phyloP scores from a whole-genome alignment of 2,329 filamentous ascomycete species.

The Cladosporium austrohemisphaericum region DNA sequence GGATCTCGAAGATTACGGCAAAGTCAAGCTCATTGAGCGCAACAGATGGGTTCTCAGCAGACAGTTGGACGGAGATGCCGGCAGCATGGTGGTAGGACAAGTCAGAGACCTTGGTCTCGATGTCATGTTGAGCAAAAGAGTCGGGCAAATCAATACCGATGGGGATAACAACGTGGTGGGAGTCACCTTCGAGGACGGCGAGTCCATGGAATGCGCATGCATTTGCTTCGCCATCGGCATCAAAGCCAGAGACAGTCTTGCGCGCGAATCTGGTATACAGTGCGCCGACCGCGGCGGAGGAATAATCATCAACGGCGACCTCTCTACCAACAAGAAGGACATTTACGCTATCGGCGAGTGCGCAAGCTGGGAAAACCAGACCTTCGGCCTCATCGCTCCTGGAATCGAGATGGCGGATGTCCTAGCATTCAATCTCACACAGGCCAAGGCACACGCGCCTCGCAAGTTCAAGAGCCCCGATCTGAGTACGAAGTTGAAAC shows the following conservation, averaged over 20 bases:
- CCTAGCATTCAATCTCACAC: conserved; percentile 84
- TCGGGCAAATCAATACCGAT: conserved; percentile 67
- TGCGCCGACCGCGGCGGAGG: conserved; percentile 71
- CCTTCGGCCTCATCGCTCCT: conserved; percentile 83
- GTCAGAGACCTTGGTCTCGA: conserved; percentile 75
- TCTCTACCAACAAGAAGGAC: conserved; percentile 66
- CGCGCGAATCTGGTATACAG: conserved; percentile 63
- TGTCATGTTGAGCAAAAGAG: conserved; percentile 71
- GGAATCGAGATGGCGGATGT: conserved; percentile 93
- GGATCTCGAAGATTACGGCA: conserved; percentile 70
- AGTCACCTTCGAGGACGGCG: conserved; percentile 76
- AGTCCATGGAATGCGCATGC: conserved; percentile 70
- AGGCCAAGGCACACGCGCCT: conserved; percentile 67
- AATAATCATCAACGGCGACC: conserved; percentile 63
- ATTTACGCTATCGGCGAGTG: conserved; percentile 90
- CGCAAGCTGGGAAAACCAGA: conserved; percentile 82
- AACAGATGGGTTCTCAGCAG: conserved; percentile 79
- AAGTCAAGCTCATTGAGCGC: conserved; percentile 75
- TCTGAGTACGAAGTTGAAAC: conserved; percentile 85
- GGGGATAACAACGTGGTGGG: conserved; percentile 66
- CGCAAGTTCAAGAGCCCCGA: conserved; percentile 76
- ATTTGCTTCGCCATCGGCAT: conserved; percentile 91
- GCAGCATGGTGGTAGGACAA: conserved; percentile 75
- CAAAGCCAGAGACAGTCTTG: conserved; percentile 74
- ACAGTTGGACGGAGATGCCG: conserved; percentile 78